Conservation (phyloP, 352 stramenopile species). For the Achlya hypogyna region DNA sequence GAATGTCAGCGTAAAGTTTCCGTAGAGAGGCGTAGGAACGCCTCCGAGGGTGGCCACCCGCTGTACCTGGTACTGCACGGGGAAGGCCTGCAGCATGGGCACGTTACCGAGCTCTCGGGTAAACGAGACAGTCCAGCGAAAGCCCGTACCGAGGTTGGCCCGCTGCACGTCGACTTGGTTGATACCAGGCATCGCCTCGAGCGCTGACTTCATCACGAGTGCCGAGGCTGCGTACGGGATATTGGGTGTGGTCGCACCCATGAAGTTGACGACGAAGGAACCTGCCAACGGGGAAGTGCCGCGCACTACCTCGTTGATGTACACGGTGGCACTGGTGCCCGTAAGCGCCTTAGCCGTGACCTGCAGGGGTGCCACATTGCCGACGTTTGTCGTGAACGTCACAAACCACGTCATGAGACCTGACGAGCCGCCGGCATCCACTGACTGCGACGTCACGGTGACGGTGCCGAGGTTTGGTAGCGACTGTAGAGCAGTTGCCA, state of each 20-base stretch:
- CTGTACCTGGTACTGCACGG: conserved; percentile 91
- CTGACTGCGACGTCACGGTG: conserved; percentile 36
- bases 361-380: conserved; percentile 75
- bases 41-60: conserved; percentile 86
- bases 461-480: conserved; percentile 76
- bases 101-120: conserved; percentile 93
- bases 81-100: conserved; percentile 74
- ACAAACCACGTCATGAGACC: conserved; percentile 71
- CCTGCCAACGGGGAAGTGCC: conserved; percentile 81
- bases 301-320: conserved; percentile 53
- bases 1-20: conserved; percentile 84
- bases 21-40: conserved; percentile 87
- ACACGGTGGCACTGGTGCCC: conserved; percentile 45
- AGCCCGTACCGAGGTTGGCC: conserved; percentile 66
- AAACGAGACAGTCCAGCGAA: conserved; percentile 94
- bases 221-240: conserved; percentile 87
- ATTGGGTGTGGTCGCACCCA: conserved; percentile 85
- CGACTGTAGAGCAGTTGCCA: conserved; percentile 60
- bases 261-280: conserved; percentile 90
- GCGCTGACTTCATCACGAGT: conserved; percentile 63
- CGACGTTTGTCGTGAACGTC: conserved; percentile 90
- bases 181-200: conserved; percentile 64
- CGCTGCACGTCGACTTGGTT: conserved; percentile 59
- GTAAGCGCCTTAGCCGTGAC: conserved; percentile 51
- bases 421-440: conserved; percentile 35